These are phyloP conservation scores for Neolentinus lepideus DNA, from an alignment of 1,284 basidiomycete species.

Conservation along the genomic window DNA sequence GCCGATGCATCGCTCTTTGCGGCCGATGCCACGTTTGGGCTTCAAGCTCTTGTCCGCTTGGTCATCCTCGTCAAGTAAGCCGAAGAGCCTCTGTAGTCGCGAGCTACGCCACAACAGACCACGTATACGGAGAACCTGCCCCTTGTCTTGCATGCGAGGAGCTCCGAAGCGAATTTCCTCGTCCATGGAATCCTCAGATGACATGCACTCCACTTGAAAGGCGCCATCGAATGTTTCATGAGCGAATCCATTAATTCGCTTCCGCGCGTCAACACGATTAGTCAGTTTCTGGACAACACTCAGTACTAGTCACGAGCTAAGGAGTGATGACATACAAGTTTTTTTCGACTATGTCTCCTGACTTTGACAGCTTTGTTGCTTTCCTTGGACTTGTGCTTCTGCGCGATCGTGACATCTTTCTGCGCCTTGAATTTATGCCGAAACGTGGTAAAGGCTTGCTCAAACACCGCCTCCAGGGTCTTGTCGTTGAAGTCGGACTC, in stretches of 20 bases:
- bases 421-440: constrained; percentile 60
- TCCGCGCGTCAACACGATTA: constrained; percentile 50
- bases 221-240: constrained; percentile 61
- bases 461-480: constrained; percentile 53
- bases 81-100: constrained; percentile 50
- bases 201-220: constrained; percentile 68
- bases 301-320: neutral
- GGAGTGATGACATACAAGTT: constrained; percentile 36
- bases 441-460: constrained; percentile 62
- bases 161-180: constrained; percentile 29
- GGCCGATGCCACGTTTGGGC: constrained; percentile 49
- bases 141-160: constrained; percentile 15
- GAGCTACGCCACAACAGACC: constrained; percentile 57
- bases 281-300: constrained; percentile 49
- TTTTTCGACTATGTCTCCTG: constrained; percentile 50
- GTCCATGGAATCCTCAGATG: constrained; percentile 64
- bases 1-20: constrained; percentile 47
- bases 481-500: constrained; percentile 60
- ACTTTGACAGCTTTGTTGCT: constrained; percentile 52
- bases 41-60: constrained; percentile 32
- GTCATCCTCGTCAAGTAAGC: constrained; percentile 51
- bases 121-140: constrained; percentile 37
- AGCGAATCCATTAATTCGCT: constrained; percentile 42
- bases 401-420: constrained; percentile 36
- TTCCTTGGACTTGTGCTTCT: constrained; percentile 40